Percentiles rank a stretch among this genome's conserved stretches.
These are phyloP conservation scores for Phytophthora podocarpi DNA, from an alignment of 352 stramenopile genomes.

Conservation along the genomic window DNA sequence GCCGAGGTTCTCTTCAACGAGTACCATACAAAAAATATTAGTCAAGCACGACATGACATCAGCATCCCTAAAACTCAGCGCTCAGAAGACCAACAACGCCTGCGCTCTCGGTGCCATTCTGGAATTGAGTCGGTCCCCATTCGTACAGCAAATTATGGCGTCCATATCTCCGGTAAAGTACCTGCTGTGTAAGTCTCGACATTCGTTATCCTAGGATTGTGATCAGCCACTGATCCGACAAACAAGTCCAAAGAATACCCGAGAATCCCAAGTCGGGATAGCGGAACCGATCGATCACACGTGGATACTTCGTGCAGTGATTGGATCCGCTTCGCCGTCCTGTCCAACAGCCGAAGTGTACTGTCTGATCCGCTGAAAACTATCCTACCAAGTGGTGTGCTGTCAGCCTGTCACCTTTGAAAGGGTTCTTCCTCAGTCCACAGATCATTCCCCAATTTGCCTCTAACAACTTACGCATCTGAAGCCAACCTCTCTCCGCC, in stretches of 20 bases:
- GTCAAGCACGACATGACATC: too few relatives aligned
- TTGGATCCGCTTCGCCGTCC: conserved; percentile 3
- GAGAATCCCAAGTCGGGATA: conserved; percentile 13
- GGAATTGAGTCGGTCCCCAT: too few relatives aligned
- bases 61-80: too few relatives aligned
- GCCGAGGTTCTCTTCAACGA: too few relatives aligned
- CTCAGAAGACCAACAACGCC: too few relatives aligned
- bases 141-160: conserved; percentile 3
- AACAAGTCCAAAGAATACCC: conserved; percentile 15
- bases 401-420: not conserved
- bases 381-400: not conserved
- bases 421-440: not conserved
- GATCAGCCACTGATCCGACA: conserved; percentile 5
- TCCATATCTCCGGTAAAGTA: not conserved
- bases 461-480: not conserved
- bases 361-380: conserved; percentile 1
- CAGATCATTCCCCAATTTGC: conserved; percentile 19
- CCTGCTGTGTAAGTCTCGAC: conserved; percentile 4
- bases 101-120: too few relatives aligned
- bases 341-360: conserved; percentile 1
- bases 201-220: conserved; percentile 15
- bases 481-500: not conserved
- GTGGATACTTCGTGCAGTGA: not conserved
- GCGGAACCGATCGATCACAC: conserved; percentile 5
- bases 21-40: too few relatives aligned